Conservation (phyloP, 306 rosid genomes). For the Cucumis hystrix region DNA sequence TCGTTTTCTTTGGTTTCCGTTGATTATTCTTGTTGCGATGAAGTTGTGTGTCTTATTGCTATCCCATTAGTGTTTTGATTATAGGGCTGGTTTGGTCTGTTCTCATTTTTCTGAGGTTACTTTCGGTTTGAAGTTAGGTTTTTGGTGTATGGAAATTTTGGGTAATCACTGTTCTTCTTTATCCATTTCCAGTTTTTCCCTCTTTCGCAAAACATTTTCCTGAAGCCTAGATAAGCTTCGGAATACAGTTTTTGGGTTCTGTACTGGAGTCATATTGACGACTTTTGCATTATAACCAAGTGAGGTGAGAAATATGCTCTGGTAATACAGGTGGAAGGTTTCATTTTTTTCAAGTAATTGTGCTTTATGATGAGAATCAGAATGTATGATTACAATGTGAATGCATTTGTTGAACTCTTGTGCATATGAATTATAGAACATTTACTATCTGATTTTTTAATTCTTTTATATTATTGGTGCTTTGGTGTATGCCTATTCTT, state of each 20-base stretch:
- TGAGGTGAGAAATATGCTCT: background rate
- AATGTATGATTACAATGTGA: background rate
- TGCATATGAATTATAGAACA: background rate
- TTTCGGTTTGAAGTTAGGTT: background rate
- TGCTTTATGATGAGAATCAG: background rate
- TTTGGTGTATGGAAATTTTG: background rate
- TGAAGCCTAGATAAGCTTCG: background rate
- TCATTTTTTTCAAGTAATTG: background rate
- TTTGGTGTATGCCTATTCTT: background rate
- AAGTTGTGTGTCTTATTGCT: background rate
- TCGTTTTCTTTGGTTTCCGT: background rate
- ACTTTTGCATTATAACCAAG: background rate
- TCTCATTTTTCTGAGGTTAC: background rate
- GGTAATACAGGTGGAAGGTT: background rate
- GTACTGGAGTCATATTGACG: background rate
- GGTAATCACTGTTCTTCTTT: background rate
- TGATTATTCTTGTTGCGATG: background rate
- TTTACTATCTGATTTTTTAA: background rate
- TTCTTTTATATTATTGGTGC: background rate
- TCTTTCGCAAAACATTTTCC: conserved; percentile 2
- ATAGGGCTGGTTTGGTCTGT: background rate
- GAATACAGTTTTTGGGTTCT: background rate
- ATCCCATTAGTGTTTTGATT: background rate
- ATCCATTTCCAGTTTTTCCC: background rate
- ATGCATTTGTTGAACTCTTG: background rate